Evolutionary conservation across 2,329 filamentous ascomycete genomes (phyloP).

Genomic region (Alternaria brassicae): DNA sequence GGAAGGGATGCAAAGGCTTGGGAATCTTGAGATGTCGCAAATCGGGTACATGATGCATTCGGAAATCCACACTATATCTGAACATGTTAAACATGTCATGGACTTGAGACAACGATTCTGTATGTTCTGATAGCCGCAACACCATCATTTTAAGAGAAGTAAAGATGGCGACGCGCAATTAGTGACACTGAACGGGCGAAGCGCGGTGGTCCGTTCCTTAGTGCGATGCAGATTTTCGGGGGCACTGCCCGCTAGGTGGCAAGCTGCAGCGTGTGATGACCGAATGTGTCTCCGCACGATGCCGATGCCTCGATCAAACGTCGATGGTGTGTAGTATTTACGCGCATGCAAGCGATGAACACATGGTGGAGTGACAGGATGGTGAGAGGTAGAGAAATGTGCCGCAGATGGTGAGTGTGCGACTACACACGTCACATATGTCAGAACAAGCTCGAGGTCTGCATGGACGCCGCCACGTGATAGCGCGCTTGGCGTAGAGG

Average conservation of each 20-base stretch:
- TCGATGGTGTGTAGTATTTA: background rate
- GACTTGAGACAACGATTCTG: background rate
- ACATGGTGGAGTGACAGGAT: too few relatives aligned
- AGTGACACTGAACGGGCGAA: background rate
- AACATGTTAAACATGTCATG: too few relatives aligned
- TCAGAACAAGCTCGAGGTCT: slow-evolving; percentile 4
- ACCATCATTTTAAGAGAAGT: background rate
- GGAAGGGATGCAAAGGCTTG: too few relatives aligned
- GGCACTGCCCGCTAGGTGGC: slow-evolving; percentile 10
- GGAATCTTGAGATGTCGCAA: background rate
- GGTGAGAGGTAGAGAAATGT: too few relatives aligned
- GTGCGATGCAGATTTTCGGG: slow-evolving; percentile 7
- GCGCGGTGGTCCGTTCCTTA: background rate
- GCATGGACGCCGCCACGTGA: slow-evolving; percentile 10
- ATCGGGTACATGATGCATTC: background rate
- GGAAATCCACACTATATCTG: background rate
- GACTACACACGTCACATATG: slow-evolving; percentile 2
- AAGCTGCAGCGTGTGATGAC: slow-evolving; percentile 8
- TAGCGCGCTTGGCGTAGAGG: slow-evolving; percentile 14
- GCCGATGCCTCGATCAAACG: background rate
- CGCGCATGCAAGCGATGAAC: too few relatives aligned
- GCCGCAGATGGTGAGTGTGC: background rate
- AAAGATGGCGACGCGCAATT: background rate
- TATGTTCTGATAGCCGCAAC: background rate
- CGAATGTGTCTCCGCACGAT: slow-evolving; percentile 1